Evolutionary conservation across 2,329 filamentous ascomycete genomes (phyloP).

Genomic region (Trichoderma oligosporum): DNA sequence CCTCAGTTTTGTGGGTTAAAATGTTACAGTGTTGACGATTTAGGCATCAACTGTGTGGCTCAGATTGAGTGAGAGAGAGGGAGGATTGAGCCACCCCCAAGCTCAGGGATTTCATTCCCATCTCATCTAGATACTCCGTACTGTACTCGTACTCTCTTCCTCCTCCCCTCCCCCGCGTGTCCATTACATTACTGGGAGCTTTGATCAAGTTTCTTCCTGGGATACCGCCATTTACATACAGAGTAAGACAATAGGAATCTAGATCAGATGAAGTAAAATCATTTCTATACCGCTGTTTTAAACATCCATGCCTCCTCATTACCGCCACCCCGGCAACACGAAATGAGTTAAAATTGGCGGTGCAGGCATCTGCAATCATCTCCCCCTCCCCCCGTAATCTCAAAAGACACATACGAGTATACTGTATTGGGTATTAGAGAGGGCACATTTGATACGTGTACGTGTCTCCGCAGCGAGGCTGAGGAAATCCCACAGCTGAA

Average conservation of each 20-base stretch:
- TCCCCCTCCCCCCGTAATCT: neutral
- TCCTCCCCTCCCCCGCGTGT: too few species aligned
- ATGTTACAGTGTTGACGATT: neutral
- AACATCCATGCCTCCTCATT: neutral
- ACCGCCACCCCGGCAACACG: neutral
- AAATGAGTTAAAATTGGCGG: conserved; percentile 12
- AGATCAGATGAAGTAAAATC: neutral
- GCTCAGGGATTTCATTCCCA: too few species aligned
- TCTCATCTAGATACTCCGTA: too few species aligned
- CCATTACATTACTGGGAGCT: too few species aligned
- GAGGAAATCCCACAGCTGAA: conserved; percentile 6
- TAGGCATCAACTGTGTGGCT: conserved; percentile 4
- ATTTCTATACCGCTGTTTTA: conserved; percentile 10
- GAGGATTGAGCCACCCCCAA: conserved; percentile 8
- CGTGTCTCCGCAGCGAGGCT: conserved; percentile 10
- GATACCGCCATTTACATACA: neutral
- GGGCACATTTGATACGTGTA: conserved; percentile 5
- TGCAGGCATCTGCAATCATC: conserved; percentile 10
- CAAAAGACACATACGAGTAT: neutral
- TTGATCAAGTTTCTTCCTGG: too few species aligned
- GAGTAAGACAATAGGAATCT: too few species aligned
- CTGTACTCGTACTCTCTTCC: too few species aligned
- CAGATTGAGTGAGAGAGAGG: neutral
- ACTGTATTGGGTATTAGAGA: too few species aligned
- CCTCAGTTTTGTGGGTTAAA: conserved; percentile 9